A percentile compares a stretch with the other conserved stretches of the same genome.
These are phyloP conservation scores for Cladophialophora chaetospira DNA, from an alignment of 2,329 filamentous ascomycete species.

Conservation along the genomic window DNA sequence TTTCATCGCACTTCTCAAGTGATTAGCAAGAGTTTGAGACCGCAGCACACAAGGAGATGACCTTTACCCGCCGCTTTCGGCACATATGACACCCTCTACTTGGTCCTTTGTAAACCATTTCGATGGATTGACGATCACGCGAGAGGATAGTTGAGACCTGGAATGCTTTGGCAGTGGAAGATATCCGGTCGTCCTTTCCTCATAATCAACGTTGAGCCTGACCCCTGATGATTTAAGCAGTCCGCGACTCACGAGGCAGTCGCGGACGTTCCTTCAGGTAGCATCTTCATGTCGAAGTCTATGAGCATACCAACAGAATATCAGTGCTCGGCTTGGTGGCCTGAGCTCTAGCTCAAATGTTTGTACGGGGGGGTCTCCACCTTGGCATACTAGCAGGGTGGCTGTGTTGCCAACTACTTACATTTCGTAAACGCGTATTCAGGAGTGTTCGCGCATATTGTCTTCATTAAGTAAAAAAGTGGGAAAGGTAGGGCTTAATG, in stretches of 20 bases:
- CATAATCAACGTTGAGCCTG: background rate
- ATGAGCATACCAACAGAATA: background rate
- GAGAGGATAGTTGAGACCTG: background rate
- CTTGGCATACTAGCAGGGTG: too few relatives aligned
- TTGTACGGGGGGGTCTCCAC: too few relatives aligned
- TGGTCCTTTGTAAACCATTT: conserved; percentile 30
- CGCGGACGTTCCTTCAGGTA: background rate
- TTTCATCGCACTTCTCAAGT: conserved; percentile 23
- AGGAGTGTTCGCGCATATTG: too few relatives aligned
- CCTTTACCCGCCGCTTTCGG: conserved; percentile 27
- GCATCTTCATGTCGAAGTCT: background rate
- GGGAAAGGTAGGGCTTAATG: background rate
- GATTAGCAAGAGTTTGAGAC: background rate
- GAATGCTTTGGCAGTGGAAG: background rate
- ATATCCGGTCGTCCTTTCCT: background rate
- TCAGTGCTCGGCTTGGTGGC: background rate
- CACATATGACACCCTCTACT: conserved; percentile 24
- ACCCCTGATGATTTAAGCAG: too few relatives aligned
- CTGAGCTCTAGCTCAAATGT: background rate
- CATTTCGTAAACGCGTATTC: too few relatives aligned
- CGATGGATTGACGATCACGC: background rate
- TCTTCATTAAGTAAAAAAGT: too few relatives aligned
- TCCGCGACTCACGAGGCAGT: background rate
- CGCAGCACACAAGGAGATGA: background rate
- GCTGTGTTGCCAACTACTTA: too few relatives aligned